phyloP scores from a whole-genome alignment of 345 rosid species.

The Sonneratia alba region DNA sequence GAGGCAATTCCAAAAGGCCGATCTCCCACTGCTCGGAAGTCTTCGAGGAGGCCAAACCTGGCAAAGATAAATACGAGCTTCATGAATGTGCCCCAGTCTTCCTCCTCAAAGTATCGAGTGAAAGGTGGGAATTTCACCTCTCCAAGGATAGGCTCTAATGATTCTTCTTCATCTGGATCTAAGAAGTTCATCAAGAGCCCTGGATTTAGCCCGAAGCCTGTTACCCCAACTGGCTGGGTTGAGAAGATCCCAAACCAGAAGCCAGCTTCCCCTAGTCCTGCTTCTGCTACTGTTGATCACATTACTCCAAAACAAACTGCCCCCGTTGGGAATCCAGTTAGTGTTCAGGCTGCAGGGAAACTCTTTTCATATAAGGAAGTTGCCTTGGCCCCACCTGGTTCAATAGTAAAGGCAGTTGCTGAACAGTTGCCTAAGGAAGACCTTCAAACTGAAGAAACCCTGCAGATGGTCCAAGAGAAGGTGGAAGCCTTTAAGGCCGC shows the following conservation, averaged over 20 bases:
- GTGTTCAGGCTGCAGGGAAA: conserved; percentile 70
- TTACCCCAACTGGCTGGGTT: conserved; percentile 24
- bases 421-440: conserved; percentile 59
- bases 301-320: conserved; percentile 30
- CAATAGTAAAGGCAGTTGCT: conserved; percentile 75
- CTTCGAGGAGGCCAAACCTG: conserved; percentile 65
- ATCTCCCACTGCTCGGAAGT: conserved; percentile 56
- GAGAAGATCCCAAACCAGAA: conserved; percentile 33
- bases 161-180: conserved; percentile 32
- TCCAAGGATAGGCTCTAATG: conserved; percentile 42
- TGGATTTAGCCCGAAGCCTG: conserved; percentile 60
- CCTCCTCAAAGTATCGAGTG: conserved; percentile 48
- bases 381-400: conserved; percentile 95
- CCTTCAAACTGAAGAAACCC: conserved; percentile 19
- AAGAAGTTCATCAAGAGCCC: conserved; percentile 62
- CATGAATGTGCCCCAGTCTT: conserved; percentile 47
- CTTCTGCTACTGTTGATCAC: conserved; percentile 44
- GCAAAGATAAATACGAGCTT: conserved; percentile 89
- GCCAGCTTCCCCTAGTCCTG: conserved; percentile 44
- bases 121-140: conserved; percentile 52
- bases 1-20: conserved; percentile 95
- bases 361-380: conserved; percentile 96
- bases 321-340: conserved; percentile 38
- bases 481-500: conserved; percentile 18
- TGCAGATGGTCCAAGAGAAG: conserved; percentile 25